phyloP scores from a whole-genome alignment of 352 stramenopile species.

The Globisporangium rhizosaccharum region DNA sequence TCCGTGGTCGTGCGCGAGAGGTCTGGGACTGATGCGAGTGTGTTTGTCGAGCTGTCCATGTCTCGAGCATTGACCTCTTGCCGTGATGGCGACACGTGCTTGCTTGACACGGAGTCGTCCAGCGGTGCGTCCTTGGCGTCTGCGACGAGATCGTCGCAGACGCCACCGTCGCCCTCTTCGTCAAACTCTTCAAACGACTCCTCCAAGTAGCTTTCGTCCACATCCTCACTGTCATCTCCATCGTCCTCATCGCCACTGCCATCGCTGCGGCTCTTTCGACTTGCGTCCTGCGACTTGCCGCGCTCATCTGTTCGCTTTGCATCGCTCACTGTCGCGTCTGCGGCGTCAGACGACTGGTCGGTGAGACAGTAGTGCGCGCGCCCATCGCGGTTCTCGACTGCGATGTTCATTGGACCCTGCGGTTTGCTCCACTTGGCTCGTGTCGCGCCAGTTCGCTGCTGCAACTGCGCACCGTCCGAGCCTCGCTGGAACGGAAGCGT shows the following conservation, averaged over 20 bases:
- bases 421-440: conserved; percentile 58
- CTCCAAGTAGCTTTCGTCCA: conserved; percentile 67
- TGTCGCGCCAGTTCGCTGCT: conserved; percentile 2
- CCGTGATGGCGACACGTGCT: not conserved
- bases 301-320: not conserved
- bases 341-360: conserved; percentile 1
- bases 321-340: conserved; percentile 11
- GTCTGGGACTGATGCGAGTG: conserved; percentile 3
- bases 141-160: not conserved
- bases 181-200: conserved; percentile 86
- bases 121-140: conserved; percentile 1
- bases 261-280: not conserved
- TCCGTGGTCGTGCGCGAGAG: conserved; percentile 53
- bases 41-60: not conserved
- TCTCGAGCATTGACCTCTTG: not conserved
- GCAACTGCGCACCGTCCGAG: conserved; percentile 6
- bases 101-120: not conserved
- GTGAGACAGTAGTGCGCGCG: conserved; percentile 26
- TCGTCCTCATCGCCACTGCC: conserved; percentile 14
- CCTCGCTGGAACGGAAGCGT: conserved; percentile 22
- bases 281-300: not conserved
- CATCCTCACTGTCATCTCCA: conserved; percentile 17
- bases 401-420: conserved; percentile 34
- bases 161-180: conserved; percentile 17
- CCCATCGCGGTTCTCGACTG: conserved; percentile 31